Base-by-base conservation (phyloP, 106 monocot species). In the Dioscorea zingiberensis region DNA sequence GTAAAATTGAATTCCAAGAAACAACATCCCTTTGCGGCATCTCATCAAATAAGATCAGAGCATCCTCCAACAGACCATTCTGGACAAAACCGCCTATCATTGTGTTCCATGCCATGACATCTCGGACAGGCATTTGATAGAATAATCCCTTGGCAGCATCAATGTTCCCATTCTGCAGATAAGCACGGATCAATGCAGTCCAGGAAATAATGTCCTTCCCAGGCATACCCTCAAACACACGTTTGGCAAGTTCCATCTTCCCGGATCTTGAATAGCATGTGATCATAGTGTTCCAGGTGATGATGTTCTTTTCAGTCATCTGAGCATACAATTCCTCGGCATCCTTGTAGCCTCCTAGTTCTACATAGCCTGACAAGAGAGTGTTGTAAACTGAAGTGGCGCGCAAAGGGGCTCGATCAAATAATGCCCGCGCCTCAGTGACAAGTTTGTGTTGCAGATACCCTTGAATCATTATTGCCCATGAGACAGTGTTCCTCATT, bases 241-340 rank as follows among this genome's bases (percentile, higher is more conserved):
- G 16, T 53, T 54, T 58, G 9, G 86, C 86, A 15, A 45, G 64
- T 21, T 65, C 74, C 78, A 86, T 78, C 26, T 45, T 68, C 27
- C 86, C 84, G 12, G 67, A 60, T 71, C 69, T 65, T 1, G 78
- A 71, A 51, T 80, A 81, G 61, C 76, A 78, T 1, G 83, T 74
- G n/a, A 91, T 73, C 83, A 84, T 76, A 13, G 62, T 64, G 59
- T 84, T 84, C 78, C 86, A 91, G 10, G 91, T 79, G 8, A 84
- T 45, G 12, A 57, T 68, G 56, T 91, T 75, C 30, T 47, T 63
- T 0, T 56, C 13, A 4, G 22, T 54, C 83, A 90, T 86, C 64
- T 47, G 51, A 12, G 55, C 63, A 55, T 86, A 86, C 49, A 91
- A 49, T 4, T 78, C 74, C 54, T 78, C 67, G 3, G 83, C 83